Conservation (phyloP, 2,329 filamentous ascomycete species). For the Colletotrichum falcatum region DNA sequence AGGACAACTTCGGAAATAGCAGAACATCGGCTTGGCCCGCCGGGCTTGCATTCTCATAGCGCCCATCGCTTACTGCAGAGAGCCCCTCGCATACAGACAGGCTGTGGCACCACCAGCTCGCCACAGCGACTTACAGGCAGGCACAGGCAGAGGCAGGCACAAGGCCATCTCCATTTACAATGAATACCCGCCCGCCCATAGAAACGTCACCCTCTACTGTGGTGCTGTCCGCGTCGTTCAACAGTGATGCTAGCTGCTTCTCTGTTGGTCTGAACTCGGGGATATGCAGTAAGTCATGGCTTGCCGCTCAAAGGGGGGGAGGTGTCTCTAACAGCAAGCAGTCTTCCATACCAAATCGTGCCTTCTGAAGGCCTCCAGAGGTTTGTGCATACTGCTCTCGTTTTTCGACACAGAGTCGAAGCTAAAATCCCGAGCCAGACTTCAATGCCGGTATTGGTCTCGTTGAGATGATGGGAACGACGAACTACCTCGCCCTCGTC, state of each 20-base stretch:
- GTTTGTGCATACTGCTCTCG: slow-evolving; percentile 45
- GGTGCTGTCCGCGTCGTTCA: slow-evolving; percentile 88
- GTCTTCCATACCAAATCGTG: slow-evolving; percentile 81
- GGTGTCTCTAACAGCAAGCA: slow-evolving; percentile 52
- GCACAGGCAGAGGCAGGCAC: no score
- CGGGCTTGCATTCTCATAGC: background rate
- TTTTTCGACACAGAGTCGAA: background rate
- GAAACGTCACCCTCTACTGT: slow-evolving; percentile 79
- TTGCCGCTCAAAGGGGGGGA: background rate
- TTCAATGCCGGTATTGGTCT: slow-evolving; percentile 86
- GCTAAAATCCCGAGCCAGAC: slow-evolving; percentile 57
- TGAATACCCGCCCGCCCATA: slow-evolving; percentile 92
- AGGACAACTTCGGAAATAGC: slow-evolving; percentile 11
- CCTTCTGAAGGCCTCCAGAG: slow-evolving; percentile 70
- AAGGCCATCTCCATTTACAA: slow-evolving; percentile 52
- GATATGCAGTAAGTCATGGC: slow-evolving; percentile 77
- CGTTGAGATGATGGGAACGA: slow-evolving; percentile 87
- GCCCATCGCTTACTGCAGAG: slow-evolving; percentile 12
- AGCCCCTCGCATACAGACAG: slow-evolving; percentile 12
- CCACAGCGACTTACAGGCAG: slow-evolving; percentile 25
- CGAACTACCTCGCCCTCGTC: slow-evolving; percentile 89
- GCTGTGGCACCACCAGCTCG: slow-evolving; percentile 4
- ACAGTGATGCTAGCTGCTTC: slow-evolving; percentile 86
- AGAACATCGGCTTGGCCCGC: slow-evolving; percentile 17
- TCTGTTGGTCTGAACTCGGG: slow-evolving; percentile 88